phyloP scores from a whole-genome alignment of 2,329 filamentous ascomycete species.

The Cladosporium sp. region DNA sequence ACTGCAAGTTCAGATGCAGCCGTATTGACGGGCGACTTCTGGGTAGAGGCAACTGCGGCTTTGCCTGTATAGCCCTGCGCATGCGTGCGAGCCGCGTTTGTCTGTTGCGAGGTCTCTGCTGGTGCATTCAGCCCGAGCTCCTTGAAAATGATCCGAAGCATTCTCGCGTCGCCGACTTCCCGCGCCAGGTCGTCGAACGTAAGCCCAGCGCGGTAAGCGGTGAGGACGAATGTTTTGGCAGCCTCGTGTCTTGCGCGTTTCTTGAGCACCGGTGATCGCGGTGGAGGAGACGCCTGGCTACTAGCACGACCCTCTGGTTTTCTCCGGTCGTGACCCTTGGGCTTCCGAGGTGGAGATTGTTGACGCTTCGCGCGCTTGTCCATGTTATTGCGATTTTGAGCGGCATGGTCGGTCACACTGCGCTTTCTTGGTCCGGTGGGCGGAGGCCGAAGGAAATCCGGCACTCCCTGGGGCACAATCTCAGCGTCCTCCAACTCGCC shows the following conservation, averaged over 20 bases:
- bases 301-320: not conserved
- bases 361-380: not conserved
- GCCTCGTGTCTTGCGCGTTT: slow-evolving; percentile 13
- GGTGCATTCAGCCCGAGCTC: slow-evolving; percentile 49
- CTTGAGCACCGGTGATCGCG: slow-evolving; percentile 5
- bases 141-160: slow-evolving; percentile 60
- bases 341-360: slow-evolving; percentile 5
- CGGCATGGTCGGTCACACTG: slow-evolving; percentile 5
- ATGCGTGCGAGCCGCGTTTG: not conserved
- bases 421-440: slow-evolving; percentile 25
- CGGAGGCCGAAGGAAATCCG: slow-evolving; percentile 22
- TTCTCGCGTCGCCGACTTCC: slow-evolving; percentile 60
- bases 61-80: no score
- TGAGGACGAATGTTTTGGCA: slow-evolving; percentile 23
- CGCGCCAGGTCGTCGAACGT: slow-evolving; percentile 66
- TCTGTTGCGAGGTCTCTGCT: not conserved
- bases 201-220: slow-evolving; percentile 53
- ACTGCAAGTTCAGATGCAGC: not conserved
- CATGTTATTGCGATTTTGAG: not conserved
- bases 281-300: slow-evolving; percentile 1
- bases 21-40: not conserved
- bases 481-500: slow-evolving; percentile 72
- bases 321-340: slow-evolving; percentile 8
- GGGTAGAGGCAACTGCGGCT: not conserved
- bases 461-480: slow-evolving; percentile 25